These are phyloP conservation scores for Trichoderma afroharzianum DNA, from an alignment of 2,329 filamentous ascomycete species.

Conservation along the genomic window DNA sequence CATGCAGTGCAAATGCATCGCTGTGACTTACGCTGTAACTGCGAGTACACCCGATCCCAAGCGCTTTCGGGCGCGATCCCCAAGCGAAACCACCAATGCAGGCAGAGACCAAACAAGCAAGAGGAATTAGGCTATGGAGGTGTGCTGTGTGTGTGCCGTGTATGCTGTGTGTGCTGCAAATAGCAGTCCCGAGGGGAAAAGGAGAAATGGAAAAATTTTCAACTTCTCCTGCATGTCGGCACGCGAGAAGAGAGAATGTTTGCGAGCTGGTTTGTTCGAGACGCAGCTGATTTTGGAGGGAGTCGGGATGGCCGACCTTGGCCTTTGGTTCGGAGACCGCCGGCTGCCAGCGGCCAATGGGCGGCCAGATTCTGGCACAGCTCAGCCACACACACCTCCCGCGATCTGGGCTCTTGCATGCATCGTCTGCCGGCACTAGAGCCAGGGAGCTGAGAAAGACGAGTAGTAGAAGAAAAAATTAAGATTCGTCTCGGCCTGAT, in stretches of 20 bases:
- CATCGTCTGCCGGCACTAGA: constrained; percentile 10
- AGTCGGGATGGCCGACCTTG: constrained; percentile 7
- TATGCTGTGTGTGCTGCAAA: not conserved
- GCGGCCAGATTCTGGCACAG: not conserved
- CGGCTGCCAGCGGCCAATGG: not conserved
- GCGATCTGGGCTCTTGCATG: constrained; percentile 1
- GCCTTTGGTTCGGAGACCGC: constrained; percentile 4
- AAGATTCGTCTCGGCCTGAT: constrained; percentile 13
- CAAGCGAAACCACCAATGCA: not conserved
- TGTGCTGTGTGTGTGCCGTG: not conserved
- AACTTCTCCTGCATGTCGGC: not conserved
- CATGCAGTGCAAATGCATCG: not conserved
- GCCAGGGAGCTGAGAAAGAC: not conserved
- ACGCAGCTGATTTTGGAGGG: not conserved
- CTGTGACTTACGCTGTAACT: not conserved
- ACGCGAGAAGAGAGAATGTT: not conserved
- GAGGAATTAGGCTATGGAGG: not conserved
- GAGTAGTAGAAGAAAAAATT: not conserved
- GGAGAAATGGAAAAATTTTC: not conserved
- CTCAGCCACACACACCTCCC: constrained; percentile 11
- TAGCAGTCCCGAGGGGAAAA: not conserved
- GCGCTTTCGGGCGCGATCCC: not conserved
- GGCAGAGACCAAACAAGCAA: not conserved
- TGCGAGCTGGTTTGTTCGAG: not conserved
- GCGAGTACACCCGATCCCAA: not conserved